phyloP scores from a whole-genome alignment of 176 grass and related monocot species.

The Pontederia crassipes region DNA sequence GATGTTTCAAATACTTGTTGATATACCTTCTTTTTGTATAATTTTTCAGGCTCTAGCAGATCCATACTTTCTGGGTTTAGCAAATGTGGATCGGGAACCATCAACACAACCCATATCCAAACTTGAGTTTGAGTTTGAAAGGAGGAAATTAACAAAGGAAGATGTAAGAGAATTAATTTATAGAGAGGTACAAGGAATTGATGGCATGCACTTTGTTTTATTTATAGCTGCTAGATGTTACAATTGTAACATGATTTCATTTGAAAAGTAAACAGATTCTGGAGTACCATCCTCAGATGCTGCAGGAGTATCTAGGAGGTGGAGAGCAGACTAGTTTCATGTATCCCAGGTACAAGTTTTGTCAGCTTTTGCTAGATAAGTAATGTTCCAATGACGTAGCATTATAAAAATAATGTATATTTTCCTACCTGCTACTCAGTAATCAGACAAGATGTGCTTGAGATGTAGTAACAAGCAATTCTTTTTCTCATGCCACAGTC shows the following conservation, averaged over 20 bases:
- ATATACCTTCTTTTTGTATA: slow-evolving; percentile 9
- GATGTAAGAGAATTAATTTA: slow-evolving; percentile 78
- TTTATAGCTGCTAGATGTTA: slow-evolving; percentile 6
- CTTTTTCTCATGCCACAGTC: no score
- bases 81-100: slow-evolving; percentile 56
- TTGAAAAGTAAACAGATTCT: slow-evolving; percentile 90
- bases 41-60: slow-evolving; percentile 64
- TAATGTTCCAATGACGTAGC: no score
- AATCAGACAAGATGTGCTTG: no score
- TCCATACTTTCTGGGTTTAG: slow-evolving; percentile 73
- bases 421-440: no score
- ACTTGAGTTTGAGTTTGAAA: slow-evolving; percentile 87
- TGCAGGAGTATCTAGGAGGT: slow-evolving; percentile 61
- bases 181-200: slow-evolving; percentile 54
- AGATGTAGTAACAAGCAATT: no score
- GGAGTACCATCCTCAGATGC: slow-evolving; percentile 92
- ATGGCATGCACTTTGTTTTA: slow-evolving; percentile 4
- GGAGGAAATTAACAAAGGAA: slow-evolving; percentile 72
- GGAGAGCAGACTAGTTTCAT: slow-evolving; percentile 72
- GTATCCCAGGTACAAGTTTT: slow-evolving; percentile 61
- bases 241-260: slow-evolving; percentile 18
- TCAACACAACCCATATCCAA: slow-evolving; percentile 61
- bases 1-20: slow-evolving; percentile 9
- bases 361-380: neutral
- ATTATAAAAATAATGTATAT: no score